Evolutionary conservation across 352 stramenopile species (phyloP).

Genomic region (Pythium plurisporium): DNA sequence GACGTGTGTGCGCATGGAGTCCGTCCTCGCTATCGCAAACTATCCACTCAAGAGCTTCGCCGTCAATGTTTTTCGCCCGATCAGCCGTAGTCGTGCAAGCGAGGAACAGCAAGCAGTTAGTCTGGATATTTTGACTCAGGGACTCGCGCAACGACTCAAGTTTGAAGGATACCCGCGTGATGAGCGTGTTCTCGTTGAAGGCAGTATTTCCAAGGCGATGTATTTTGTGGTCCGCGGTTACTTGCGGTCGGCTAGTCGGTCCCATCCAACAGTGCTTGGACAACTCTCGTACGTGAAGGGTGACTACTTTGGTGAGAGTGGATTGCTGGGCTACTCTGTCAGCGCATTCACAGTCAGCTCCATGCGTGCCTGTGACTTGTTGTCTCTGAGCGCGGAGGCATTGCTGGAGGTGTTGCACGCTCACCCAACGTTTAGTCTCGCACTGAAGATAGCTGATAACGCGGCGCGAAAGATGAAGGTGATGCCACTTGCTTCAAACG

Average conservation of each 20-base stretch:
- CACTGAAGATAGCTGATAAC: conserved; percentile 36
- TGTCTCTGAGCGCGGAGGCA: conserved; percentile 41
- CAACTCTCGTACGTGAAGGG: conserved; percentile 37
- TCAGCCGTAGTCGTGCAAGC: conserved; percentile 18
- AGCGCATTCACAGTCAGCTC: conserved; percentile 43
- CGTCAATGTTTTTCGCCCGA: conserved; percentile 35
- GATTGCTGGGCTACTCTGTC: conserved; percentile 48
- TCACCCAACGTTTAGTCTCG: conserved; percentile 36
- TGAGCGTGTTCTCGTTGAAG: conserved; percentile 60
- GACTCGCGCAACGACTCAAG: conserved; percentile 38
- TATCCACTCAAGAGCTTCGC: conserved; percentile 34
- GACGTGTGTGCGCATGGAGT: conserved; percentile 40
- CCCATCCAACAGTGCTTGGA: conserved; percentile 20
- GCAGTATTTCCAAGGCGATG: conserved; percentile 59
- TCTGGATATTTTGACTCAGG: conserved; percentile 29
- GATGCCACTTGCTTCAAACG: conserved; percentile 4
- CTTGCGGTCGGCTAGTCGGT: conserved; percentile 30
- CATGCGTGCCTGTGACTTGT: conserved; percentile 49
- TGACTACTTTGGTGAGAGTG: conserved; percentile 58
- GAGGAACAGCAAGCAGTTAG: conserved; percentile 18
- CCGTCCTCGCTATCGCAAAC: conserved; percentile 43
- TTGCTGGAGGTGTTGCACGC: conserved; percentile 38
- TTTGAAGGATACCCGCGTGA: conserved; percentile 62
- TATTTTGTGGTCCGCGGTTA: conserved; percentile 61
- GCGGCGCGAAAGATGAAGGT: conserved; percentile 21